phyloP scores from a whole-genome alignment of 164 flowering plant species.

The Magnolia officinalis region DNA sequence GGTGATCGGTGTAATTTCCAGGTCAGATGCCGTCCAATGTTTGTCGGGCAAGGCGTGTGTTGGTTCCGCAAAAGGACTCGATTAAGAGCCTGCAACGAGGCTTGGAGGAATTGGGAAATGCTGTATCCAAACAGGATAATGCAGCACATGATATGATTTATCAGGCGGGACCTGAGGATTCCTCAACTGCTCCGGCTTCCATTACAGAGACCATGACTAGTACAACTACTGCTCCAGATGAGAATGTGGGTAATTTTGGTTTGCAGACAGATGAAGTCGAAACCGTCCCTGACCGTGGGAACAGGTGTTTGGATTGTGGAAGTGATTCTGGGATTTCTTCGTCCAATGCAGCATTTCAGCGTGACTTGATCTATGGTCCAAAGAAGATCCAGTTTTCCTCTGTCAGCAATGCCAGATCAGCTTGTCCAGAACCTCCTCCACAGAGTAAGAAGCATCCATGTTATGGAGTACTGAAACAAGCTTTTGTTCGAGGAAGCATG shows the following conservation, averaged over 20 bases:
- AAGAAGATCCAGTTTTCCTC: slow-evolving; percentile 51
- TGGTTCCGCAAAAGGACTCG: slow-evolving; percentile 45
- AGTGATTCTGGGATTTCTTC: slow-evolving; percentile 6
- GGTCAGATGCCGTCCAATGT: slow-evolving; percentile 46
- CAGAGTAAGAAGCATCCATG: slow-evolving; percentile 41
- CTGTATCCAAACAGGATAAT: not conserved
- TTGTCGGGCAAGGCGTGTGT: slow-evolving; percentile 49
- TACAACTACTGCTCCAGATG: slow-evolving; percentile 20
- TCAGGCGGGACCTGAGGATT: slow-evolving; percentile 25
- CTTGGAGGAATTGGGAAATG: not conserved
- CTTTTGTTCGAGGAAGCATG: not conserved
- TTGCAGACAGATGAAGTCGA: slow-evolving; percentile 22
- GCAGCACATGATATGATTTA: not conserved
- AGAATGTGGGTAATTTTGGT: slow-evolving; percentile 14
- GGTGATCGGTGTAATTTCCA: slow-evolving; percentile 11
- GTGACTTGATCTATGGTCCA: slow-evolving; percentile 22
- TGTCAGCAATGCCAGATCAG: slow-evolving; percentile 4
- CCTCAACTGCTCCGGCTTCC: slow-evolving; percentile 43
- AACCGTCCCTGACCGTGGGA: not conserved
- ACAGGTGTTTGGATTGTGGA: slow-evolving; percentile 1
- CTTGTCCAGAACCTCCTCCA: slow-evolving; percentile 12
- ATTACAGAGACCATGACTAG: slow-evolving; percentile 33
- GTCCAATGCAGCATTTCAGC: not conserved
- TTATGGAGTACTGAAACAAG: not conserved
- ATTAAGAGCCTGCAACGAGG: slow-evolving; percentile 13